Percentiles rank a stretch among this genome's conserved stretches.
Evolutionary conservation across 75 land plant species (phyloP).

Genomic region (Sequoia sempervirens): DNA sequence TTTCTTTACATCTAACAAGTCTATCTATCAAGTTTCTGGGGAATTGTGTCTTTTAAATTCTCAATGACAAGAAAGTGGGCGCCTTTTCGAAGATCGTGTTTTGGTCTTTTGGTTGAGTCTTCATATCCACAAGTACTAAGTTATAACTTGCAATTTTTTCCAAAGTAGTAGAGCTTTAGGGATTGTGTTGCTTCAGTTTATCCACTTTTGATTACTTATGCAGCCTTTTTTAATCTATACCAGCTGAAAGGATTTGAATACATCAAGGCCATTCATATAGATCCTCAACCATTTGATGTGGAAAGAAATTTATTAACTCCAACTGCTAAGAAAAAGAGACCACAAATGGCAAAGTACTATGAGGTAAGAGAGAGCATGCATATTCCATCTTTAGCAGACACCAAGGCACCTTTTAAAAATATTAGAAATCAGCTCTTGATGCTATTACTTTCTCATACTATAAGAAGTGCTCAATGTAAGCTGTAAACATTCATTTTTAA

Average conservation of each 20-base stretch:
- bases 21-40: not conserved
- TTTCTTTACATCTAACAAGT: not conserved
- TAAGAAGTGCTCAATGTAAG: not conserved
- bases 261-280: slow-evolving; percentile 46
- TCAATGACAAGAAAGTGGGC: not conserved
- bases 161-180: not conserved
- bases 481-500: not conserved
- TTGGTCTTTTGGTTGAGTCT: not conserved
- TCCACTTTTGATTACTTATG: not conserved
- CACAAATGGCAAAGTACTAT: slow-evolving; percentile 47
- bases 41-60: not conserved
- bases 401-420: not conserved
- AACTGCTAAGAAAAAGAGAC: slow-evolving; percentile 57
- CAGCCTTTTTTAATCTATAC: not conserved
- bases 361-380: slow-evolving; percentile 36
- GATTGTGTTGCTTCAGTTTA: not conserved
- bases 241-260: slow-evolving; percentile 57
- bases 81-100: not conserved
- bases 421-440: not conserved
- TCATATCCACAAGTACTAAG: not conserved
- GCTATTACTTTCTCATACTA: not conserved
- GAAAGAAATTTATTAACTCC: slow-evolving; percentile 55
- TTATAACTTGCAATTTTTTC: not conserved
- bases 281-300: slow-evolving; percentile 42
- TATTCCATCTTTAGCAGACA: not conserved